phyloP scores from a whole-genome alignment of 345 rosid species.

The Rhodomyrtus tomentosa region DNA sequence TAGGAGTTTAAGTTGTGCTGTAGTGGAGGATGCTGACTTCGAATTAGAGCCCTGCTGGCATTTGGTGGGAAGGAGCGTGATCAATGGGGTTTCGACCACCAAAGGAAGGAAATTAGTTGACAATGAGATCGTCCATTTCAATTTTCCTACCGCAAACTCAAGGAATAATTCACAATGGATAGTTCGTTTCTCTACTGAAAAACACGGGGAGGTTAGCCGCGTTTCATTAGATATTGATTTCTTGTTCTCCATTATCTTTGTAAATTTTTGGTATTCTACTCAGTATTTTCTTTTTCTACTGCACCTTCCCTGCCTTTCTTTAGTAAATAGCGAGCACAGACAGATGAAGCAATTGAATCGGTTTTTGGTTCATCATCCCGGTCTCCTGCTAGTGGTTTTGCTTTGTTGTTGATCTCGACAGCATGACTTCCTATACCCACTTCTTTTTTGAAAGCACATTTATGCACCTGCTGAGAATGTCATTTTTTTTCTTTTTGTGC shows the following conservation, averaged over 20 bases:
- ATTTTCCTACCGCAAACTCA: slow-evolving; percentile 6
- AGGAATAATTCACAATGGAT: slow-evolving; percentile 23
- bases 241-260: neutral
- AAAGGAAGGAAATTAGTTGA: slow-evolving; percentile 47
- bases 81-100: slow-evolving; percentile 39
- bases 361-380: neutral
- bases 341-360: neutral
- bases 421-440: no score
- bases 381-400: neutral
- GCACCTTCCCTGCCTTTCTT: neutral
- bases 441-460: no score
- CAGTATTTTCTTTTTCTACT: no score
- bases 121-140: slow-evolving; percentile 44
- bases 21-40: slow-evolving; percentile 35
- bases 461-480: no score
- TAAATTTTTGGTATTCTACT: neutral
- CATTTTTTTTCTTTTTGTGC: neutral
- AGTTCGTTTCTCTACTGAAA: slow-evolving; percentile 50
- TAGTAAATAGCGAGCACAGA: neutral
- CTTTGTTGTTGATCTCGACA: neutral
- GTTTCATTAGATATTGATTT: neutral
- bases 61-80: slow-evolving; percentile 46
- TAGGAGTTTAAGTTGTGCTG: slow-evolving; percentile 8
- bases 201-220: slow-evolving; percentile 37
- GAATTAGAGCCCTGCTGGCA: slow-evolving; percentile 43